A percentile compares a stretch with the other conserved stretches of the same genome.
phyloP scores from a whole-genome alignment of 306 rosid species.

The Cucurbita pepo region DNA sequence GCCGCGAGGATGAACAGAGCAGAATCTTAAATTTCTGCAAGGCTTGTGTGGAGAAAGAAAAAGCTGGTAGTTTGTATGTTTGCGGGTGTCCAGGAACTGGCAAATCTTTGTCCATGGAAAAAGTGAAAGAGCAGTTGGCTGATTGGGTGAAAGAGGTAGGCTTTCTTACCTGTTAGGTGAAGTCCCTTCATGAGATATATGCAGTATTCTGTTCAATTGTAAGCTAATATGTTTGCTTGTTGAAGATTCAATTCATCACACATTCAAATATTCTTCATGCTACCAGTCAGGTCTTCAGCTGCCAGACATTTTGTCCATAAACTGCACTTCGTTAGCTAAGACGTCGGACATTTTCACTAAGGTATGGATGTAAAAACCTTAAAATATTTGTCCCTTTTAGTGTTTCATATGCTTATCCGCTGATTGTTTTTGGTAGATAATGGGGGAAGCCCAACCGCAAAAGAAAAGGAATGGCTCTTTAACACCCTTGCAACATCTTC shows the following conservation, averaged over 20 bases:
- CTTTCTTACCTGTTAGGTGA: not conserved
- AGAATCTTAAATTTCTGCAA: conserved; percentile 62
- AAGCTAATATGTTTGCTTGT: not conserved
- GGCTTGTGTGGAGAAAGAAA: conserved; percentile 41
- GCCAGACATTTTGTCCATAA: conserved; percentile 54
- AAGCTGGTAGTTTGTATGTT: conserved; percentile 64
- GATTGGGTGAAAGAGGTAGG: conserved; percentile 58
- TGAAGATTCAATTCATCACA: not conserved
- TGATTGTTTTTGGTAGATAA: conserved; percentile 32
- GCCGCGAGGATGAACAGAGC: conserved; percentile 69
- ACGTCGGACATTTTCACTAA: conserved; percentile 62
- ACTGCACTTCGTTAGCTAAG: conserved; percentile 52
- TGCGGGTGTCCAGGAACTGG: conserved; percentile 96
- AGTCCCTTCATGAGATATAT: not conserved
- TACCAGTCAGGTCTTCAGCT: conserved; percentile 34
- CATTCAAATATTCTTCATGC: conserved; percentile 1
- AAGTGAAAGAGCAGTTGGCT: conserved; percentile 34
- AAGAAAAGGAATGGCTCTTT: conserved; percentile 30
- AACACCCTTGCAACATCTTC: conserved; percentile 63
- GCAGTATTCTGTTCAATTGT: not conserved
- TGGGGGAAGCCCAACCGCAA: conserved; percentile 19
- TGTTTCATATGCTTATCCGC: conserved; percentile 9
- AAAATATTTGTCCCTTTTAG: not conserved
- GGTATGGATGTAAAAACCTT: conserved; percentile 24
- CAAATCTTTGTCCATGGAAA: conserved; percentile 64